Conservation (phyloP, 2,329 filamentous ascomycete species). For the Fusarium marasasianum region DNA sequence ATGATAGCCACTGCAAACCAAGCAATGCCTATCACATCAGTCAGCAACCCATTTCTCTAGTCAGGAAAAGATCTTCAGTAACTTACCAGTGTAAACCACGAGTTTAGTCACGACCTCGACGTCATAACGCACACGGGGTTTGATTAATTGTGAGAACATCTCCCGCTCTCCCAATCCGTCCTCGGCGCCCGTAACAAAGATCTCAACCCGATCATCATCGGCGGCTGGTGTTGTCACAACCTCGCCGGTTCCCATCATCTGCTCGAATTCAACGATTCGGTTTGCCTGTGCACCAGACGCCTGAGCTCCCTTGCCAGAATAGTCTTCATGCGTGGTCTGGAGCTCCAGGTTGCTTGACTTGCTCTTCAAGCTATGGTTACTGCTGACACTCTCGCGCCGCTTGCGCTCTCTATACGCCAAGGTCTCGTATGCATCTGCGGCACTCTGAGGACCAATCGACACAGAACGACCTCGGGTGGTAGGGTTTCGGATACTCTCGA, state of each 20-base stretch:
- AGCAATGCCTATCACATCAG: constrained; percentile 71
- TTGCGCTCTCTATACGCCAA: constrained; percentile 84
- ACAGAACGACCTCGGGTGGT: constrained; percentile 76
- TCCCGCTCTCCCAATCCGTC: constrained; percentile 74
- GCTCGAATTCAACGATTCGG: constrained; percentile 71
- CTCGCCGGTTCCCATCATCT: constrained; percentile 76
- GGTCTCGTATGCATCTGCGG: constrained; percentile 95
- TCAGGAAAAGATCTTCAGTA: neutral
- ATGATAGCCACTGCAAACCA: constrained; percentile 82
- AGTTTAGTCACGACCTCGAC: constrained; percentile 99
- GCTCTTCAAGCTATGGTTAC: constrained; percentile 59
- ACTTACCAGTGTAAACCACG: constrained; percentile 87
- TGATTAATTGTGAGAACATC: constrained; percentile 85
- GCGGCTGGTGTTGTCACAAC: constrained; percentile 50
- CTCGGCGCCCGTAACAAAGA: constrained; percentile 49
- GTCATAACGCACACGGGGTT: constrained; percentile 91
- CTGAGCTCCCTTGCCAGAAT: constrained; percentile 51
- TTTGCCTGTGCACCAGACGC: constrained; percentile 58
- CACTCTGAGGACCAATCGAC: constrained; percentile 92
- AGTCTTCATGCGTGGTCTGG: constrained; percentile 50
- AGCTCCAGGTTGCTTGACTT: constrained; percentile 57
- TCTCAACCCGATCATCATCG: constrained; percentile 46
- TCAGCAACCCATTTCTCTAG: neutral
- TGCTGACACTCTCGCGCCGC: constrained; percentile 63
- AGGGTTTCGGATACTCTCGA: constrained; percentile 84